Evolutionary conservation across 2,329 filamentous ascomycete species (phyloP).

Genomic region (Aspergillus sp.): DNA sequence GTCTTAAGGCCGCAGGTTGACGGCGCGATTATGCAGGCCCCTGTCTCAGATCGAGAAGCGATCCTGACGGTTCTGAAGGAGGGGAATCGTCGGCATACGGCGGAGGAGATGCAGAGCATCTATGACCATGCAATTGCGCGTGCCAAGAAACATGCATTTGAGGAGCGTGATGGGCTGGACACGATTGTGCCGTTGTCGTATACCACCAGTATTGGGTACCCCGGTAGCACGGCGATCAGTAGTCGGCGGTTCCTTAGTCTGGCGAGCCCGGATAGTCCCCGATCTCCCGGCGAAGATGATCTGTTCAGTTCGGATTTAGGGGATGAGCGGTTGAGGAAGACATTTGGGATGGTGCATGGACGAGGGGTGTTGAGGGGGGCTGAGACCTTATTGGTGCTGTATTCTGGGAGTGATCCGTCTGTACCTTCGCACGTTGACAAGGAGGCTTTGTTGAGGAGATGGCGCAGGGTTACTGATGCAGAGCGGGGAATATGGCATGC

Average conservation of each 20-base stretch:
- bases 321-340: constrained; percentile 55
- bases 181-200: constrained; percentile 35
- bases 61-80: constrained; percentile 38
- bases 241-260: constrained; percentile 61
- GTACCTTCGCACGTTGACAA: constrained; percentile 48
- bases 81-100: constrained; percentile 19
- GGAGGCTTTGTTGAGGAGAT: constrained; percentile 42
- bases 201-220: constrained; percentile 32
- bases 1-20: constrained; percentile 58
- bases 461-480: constrained; percentile 42
- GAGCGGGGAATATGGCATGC: constrained; percentile 46
- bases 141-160: constrained; percentile 16
- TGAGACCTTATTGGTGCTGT: constrained; percentile 42
- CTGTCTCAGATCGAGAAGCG: constrained; percentile 74
- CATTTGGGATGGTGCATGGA: constrained; percentile 59
- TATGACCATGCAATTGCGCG: constrained; percentile 32
- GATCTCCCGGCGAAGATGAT: constrained; percentile 71
- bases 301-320: constrained; percentile 77
- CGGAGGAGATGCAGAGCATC: constrained; percentile 30
- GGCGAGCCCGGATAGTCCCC: constrained; percentile 51
- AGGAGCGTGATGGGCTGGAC: background rate
- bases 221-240: constrained; percentile 46
- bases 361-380: constrained; percentile 38
- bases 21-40: constrained; percentile 76
- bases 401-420: constrained; percentile 48